Evolutionary conservation across 2,329 filamentous ascomycete genomes (phyloP), one percentile per base, ranked within the genome.

Genomic region (Emergomyces pasteurianus): DNA sequence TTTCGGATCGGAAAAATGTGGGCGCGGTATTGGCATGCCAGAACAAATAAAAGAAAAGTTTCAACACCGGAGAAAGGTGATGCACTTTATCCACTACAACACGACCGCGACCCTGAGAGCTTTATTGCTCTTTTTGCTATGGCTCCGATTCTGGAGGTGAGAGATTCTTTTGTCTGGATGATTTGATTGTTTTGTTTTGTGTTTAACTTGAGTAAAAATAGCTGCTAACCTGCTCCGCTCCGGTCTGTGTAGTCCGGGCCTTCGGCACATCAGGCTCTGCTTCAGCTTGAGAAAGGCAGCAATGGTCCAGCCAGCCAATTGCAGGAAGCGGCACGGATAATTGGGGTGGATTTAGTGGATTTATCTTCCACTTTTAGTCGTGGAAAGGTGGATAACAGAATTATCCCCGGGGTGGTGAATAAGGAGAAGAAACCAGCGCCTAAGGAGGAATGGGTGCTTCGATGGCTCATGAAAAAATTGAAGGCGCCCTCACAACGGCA

Each of bases 381-480:
- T 47, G 16, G 34, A 40, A 56, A 10, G 28, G 18, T n/a, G 16
- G 16, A 58, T 38, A 23, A 12, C 53, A 18, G 31, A 49, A 18
- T 1, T 5, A 40, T 42, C 23, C 40, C 21, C 36, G 46, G 14
- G 43, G 40, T 50, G 12, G 16, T 12, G 28, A 4, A 16, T 47
- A 31, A 47, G 26, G 23, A 18, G 38, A 50, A 42, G 54, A 40
- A 36, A 38, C 43, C 47, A 14, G 72, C 74, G 4, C 77, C 75
- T 34, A 80, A 82, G 67, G 82, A 84, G 67, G 84, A 88, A 75
- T 88, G 85, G 84, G 78, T 86, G 16, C 70, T 87, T 61, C 80
- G 82, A 67, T 88, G 86, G 86, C 73, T 87, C 28, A 74, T 86
- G 66, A 85, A 83, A 66, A 85, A 82, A 68, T 65, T 87, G 58